Base-by-base conservation (phyloP, 2,329 filamentous ascomycete species). In the Diaporthe sp. region DNA sequence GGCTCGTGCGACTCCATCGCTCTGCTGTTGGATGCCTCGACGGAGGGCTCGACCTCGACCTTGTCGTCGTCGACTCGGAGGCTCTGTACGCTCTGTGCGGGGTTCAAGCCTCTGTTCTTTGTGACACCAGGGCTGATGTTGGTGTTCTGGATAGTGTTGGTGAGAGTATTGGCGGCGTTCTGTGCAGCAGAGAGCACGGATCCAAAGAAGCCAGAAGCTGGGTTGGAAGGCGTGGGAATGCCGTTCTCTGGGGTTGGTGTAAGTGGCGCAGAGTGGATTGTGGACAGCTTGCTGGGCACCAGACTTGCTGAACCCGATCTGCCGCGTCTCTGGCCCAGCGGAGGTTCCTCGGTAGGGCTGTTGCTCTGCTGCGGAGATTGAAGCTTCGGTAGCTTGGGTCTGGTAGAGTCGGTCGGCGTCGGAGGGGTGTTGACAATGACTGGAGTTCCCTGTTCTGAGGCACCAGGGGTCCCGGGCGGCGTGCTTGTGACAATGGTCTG, bases 181-280 rank as follows among this genome's bases (percentile, higher is more conserved):
- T 98, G 96, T 25, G 97, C 97, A 60, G 93, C 96, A 54, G 95
- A 96, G 77, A 99, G 91, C 81, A 99, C 94, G 35, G 94, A 96
- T 6, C 95, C 97, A 84, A 99, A 98, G 86, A 99, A 98, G 1
- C 95, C 92, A 50, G 89, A 87, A 72, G 90, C 88, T 40, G 89
- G 91, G 80, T 78, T 89, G 87, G 73, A 83, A 79, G 77, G 87
- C 69, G 76, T 84, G 76, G 76, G 83, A 4, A 83, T 80, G 79
- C 92, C 92, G 82, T 84, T 88, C 82, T 98, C 96, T 50, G 91
- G 87, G 0, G 92, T 94, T 10, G 95, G 94, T 4, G 95, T 94
- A 70, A 97, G 86, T 12, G 95, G 93, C 22, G 90, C 91, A 72
- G 90, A 88, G 77, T 92, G 92, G 67, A 92, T 92, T 77, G 90